Percentiles rank a stretch among this genome's conserved stretches.
These are phyloP conservation scores for Globisporangium takayamanum DNA, from an alignment of 352 stramenopile species.

Conservation along the genomic window DNA sequence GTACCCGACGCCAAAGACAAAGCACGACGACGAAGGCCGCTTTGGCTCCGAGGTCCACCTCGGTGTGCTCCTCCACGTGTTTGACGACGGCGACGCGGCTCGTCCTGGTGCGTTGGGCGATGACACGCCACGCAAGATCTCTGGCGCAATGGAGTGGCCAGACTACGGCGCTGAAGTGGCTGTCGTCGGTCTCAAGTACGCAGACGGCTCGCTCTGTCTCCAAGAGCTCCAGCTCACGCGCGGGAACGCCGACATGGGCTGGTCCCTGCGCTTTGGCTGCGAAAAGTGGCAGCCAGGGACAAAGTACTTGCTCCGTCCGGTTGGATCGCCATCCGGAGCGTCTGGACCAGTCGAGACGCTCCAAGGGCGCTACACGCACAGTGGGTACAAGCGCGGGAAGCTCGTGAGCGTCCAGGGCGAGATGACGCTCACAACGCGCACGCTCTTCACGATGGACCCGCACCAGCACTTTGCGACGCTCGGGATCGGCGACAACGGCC, in stretches of 20 bases:
- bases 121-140: conserved; percentile 27
- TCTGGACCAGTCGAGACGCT: conserved; percentile 27
- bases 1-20: conserved; percentile 63
- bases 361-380: conserved; percentile 50
- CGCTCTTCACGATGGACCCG: conserved; percentile 83
- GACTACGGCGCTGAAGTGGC: conserved; percentile 71
- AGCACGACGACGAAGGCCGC: conserved; percentile 61
- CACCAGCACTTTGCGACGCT: conserved; percentile 79
- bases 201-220: conserved; percentile 52
- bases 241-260: conserved; percentile 83
- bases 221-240: conserved; percentile 79
- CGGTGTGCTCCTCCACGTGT: conserved; percentile 71
- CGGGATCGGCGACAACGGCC: conserved; percentile 61
- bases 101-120: neutral
- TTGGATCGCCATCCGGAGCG: neutral
- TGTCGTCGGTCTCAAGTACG: conserved; percentile 56
- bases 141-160: conserved; percentile 72
- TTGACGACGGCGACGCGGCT: conserved; percentile 15
- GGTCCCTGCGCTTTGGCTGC: conserved; percentile 77
- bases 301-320: conserved; percentile 57
- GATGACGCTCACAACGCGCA: conserved; percentile 53
- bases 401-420: conserved; percentile 63
- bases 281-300: conserved; percentile 86
- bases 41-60: conserved; percentile 78
- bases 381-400: conserved; percentile 44